Percentiles rank a stretch among this genome's conserved stretches.
phyloP scores from a whole-genome alignment of 495 filamentous ascomycete genomes.

The Venustampulla echinocandica region DNA sequence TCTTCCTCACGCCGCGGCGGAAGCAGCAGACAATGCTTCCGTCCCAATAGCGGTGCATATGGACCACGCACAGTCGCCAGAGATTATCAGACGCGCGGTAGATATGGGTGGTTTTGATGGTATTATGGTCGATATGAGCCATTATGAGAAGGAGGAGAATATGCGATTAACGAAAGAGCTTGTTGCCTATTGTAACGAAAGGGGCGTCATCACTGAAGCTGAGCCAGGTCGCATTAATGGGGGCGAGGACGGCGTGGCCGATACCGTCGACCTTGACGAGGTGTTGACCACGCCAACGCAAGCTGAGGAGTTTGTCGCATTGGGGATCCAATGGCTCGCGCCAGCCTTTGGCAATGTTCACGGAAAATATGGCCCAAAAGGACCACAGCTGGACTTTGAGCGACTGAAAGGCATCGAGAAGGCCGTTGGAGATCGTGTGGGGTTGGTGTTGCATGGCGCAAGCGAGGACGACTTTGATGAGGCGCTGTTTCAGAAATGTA shows the following conservation, averaged over 20 bases:
- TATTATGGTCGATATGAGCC: slow-evolving; percentile 79
- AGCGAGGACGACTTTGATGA: slow-evolving; percentile 21
- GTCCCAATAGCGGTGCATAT: slow-evolving; percentile 69
- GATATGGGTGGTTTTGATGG: slow-evolving; percentile 61
- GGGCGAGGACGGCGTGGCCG: slow-evolving; percentile 73
- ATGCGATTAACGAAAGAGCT: slow-evolving; percentile 62
- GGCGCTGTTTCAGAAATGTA: slow-evolving; percentile 14
- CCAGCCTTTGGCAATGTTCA: slow-evolving; percentile 85
- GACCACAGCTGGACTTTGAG: slow-evolving; percentile 36
- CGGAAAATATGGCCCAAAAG: slow-evolving; percentile 69
- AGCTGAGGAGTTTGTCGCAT: slow-evolving; percentile 65
- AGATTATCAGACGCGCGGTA: no score
- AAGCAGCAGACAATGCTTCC: slow-evolving; percentile 50
- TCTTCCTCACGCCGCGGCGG: slow-evolving; percentile 52
- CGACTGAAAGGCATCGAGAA: slow-evolving; percentile 13
- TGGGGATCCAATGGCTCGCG: slow-evolving; percentile 75
- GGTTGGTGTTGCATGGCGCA: slow-evolving; percentile 18
- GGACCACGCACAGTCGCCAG: slow-evolving; percentile 63
- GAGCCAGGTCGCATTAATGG: slow-evolving; percentile 79
- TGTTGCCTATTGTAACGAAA: slow-evolving; percentile 59
- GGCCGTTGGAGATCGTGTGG: slow-evolving; percentile 13
- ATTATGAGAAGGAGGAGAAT: slow-evolving; percentile 79
- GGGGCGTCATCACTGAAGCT: slow-evolving; percentile 70
- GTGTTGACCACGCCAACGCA: slow-evolving; percentile 72
- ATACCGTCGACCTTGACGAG: slow-evolving; percentile 66